These are phyloP conservation scores for Penicillium waksmanii DNA, from an alignment of 495 filamentous ascomycete genomes.

Conservation along the genomic window DNA sequence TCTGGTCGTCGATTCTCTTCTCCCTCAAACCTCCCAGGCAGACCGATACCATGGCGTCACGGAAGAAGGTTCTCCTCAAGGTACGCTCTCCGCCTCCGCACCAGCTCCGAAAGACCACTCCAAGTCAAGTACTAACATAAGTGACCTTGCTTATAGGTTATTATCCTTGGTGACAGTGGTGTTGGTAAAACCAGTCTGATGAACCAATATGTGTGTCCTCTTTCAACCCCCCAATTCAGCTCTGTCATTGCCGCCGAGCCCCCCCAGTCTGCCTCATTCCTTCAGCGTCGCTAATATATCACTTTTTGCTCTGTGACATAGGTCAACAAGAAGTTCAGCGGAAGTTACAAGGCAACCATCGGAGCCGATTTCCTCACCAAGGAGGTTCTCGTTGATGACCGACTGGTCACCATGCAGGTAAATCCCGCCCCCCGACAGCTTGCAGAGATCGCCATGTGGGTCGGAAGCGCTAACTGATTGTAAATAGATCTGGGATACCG, in stretches of 20 bases:
- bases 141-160: conserved; percentile 65
- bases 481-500: conserved; percentile 92
- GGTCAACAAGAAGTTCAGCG: conserved; percentile 99
- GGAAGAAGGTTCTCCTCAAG: conserved; percentile 98
- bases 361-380: conserved; percentile 98
- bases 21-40: conserved; percentile 12
- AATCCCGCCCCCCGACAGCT: conserved; percentile 23
- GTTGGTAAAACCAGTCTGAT: conserved; percentile 99
- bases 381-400: conserved; percentile 96
- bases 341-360: conserved; percentile 99
- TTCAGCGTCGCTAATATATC: conserved; percentile 27
- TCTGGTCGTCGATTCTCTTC: conserved; percentile 5
- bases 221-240: conserved; percentile 4
- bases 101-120: conserved; percentile 16
- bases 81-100: conserved; percentile 55
- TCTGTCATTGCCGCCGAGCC: conserved; percentile 6
- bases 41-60: conserved; percentile 71
- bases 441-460: not conserved
- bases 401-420: conserved; percentile 98
- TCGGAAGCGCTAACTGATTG: conserved; percentile 23
- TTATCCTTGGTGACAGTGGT: conserved; percentile 97
- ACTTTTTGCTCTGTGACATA: conserved; percentile 35
- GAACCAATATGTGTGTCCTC: conserved; percentile 96
- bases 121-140: conserved; percentile 10
- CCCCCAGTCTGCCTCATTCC: not conserved